A percentile compares a stretch with the other conserved stretches of the same genome.
Evolutionary conservation across 768 basidiomycete genomes (phyloP).

Genomic region (Termitomyces sp.): DNA sequence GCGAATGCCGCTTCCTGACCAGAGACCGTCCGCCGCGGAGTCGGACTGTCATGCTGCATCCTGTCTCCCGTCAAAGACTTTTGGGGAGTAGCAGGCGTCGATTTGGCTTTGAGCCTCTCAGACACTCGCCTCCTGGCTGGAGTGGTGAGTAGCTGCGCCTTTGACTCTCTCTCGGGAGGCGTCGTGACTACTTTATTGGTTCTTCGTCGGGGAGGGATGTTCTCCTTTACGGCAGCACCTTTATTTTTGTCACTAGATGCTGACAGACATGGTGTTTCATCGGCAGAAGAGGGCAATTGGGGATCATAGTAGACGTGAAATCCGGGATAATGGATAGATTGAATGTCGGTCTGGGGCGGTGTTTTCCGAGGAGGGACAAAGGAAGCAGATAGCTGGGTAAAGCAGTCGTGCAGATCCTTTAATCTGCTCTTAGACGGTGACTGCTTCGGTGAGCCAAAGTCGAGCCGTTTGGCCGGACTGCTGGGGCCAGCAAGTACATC

Average conservation of each 20-base stretch:
- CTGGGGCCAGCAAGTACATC: conserved; percentile 22
- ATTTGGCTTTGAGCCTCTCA: conserved; percentile 15
- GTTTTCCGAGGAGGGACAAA: conserved; percentile 12
- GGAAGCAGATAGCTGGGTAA: conserved; percentile 15
- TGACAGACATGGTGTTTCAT: conserved; percentile 2
- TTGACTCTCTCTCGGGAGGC: conserved; percentile 15
- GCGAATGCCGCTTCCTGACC: conserved; percentile 12
- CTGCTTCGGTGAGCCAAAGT: conserved; percentile 40
- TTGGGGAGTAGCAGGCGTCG: conserved; percentile 21
- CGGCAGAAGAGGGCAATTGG: conserved; percentile 13
- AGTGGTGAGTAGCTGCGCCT: background rate
- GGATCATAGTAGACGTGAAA: conserved; percentile 53
- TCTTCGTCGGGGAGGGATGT: conserved; percentile 42
- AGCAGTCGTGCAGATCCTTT: conserved; percentile 9
- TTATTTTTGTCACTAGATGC: conserved; percentile 14
- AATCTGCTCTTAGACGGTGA: conserved; percentile 13
- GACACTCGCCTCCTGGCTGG: conserved; percentile 15
- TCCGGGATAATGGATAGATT: conserved; percentile 64
- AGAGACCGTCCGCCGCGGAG: conserved; percentile 19
- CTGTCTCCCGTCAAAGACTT: conserved; percentile 8
- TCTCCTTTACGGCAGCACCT: conserved; percentile 50
- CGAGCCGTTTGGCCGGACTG: conserved; percentile 46
- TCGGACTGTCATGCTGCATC: conserved; percentile 15
- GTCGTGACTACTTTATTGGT: conserved; percentile 31
- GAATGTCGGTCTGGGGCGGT: conserved; percentile 39